These are phyloP conservation scores for Saposhnikovia divaricata DNA, from an alignment of 129 eudicot genomes.

Conservation along the genomic window DNA sequence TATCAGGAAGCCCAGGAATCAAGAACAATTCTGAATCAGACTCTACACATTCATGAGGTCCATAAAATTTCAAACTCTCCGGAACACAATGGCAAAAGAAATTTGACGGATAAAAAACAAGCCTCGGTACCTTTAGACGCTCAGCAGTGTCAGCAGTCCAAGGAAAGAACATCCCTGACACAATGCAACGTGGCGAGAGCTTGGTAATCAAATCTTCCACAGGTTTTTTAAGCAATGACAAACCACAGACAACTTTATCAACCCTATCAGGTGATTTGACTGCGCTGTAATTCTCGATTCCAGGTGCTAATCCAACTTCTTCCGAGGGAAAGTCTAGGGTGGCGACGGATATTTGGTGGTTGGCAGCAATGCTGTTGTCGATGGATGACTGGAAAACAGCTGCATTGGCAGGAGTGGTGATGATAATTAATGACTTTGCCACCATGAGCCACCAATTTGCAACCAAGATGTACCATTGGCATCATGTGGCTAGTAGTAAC, in stretches of 20 bases:
- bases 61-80: conserved; percentile 20
- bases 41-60: conserved; percentile 20
- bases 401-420: conserved; percentile 34
- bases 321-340: conserved; percentile 15
- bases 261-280: neutral
- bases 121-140: conserved; percentile 31
- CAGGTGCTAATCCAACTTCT: conserved; percentile 25
- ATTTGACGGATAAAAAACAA: conserved; percentile 18
- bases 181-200: neutral
- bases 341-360: conserved; percentile 15
- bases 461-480: conserved; percentile 25
- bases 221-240: conserved; percentile 20
- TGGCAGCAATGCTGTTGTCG: conserved; percentile 6
- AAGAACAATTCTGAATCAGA: conserved; percentile 25
- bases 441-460: conserved; percentile 31
- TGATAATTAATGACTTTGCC: conserved; percentile 30
- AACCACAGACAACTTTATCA: neutral
- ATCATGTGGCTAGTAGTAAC: conserved; percentile 30
- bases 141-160: conserved; percentile 42
- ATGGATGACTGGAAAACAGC: conserved; percentile 12
- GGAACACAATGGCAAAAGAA: conserved; percentile 19
- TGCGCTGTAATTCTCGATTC: neutral
- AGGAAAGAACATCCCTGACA: conserved; percentile 37
- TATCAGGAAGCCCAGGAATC: conserved; percentile 33
- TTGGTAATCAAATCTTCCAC: conserved; percentile 16